Percentiles rank a stretch among this genome's conserved stretches.
Evolutionary conservation across 257 asterid species (phyloP).

Genomic region (Solanum pinnatisectum): DNA sequence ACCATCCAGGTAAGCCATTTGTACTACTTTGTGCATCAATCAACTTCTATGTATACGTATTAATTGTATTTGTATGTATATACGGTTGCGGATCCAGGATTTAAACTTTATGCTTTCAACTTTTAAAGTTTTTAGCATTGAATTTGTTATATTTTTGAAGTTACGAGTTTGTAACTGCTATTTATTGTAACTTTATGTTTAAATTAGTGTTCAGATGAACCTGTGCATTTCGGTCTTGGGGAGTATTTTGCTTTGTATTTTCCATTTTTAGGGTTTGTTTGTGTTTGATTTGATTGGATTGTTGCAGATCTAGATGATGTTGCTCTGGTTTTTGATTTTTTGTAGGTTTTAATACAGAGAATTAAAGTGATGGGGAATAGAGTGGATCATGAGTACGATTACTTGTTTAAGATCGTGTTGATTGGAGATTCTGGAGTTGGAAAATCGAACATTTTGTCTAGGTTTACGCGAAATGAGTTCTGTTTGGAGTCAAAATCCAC

Average conservation of each 20-base stretch:
- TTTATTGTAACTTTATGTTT: background rate
- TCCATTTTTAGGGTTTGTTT: background rate
- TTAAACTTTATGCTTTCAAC: background rate
- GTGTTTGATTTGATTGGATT: background rate
- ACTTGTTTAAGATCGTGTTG: background rate
- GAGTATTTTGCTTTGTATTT: background rate
- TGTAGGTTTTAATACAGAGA: background rate
- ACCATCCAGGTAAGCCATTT: background rate
- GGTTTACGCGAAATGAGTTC: slow-evolving; percentile 1
- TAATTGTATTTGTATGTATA: background rate
- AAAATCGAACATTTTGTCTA: background rate
- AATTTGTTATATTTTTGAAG: background rate
- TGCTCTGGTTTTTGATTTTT: background rate
- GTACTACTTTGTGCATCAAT: background rate
- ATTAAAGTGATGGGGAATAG: background rate
- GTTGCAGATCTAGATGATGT: background rate
- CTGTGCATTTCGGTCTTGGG: background rate
- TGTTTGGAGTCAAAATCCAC: background rate
- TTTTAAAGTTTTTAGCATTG: background rate
- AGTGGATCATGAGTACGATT: slow-evolving; percentile 1
- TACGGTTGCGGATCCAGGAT: background rate
- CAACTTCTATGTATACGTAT: background rate
- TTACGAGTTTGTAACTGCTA: background rate
- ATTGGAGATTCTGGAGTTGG: background rate
- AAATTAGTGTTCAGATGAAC: background rate